Conservation (phyloP, 1,284 basidiomycete species). For the Marasmius tenuissimus region DNA sequence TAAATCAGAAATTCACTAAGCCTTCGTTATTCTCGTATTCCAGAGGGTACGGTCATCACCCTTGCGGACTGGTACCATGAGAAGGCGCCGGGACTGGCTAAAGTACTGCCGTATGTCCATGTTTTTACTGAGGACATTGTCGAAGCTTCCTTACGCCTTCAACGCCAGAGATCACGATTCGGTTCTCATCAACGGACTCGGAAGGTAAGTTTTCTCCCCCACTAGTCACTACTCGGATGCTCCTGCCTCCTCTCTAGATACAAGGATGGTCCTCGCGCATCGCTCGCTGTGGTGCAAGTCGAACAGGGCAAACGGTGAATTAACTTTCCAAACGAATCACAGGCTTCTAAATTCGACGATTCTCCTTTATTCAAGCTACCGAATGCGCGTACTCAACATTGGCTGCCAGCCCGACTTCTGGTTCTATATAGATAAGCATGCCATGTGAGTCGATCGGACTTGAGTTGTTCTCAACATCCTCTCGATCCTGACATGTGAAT, state of each 20-base stretch:
- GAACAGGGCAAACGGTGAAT: slow-evolving; percentile 9
- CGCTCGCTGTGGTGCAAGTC: slow-evolving; percentile 32
- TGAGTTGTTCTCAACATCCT: background rate
- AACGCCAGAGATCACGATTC: slow-evolving; percentile 20
- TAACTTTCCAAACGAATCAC: background rate
- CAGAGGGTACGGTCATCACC: slow-evolving; percentile 36
- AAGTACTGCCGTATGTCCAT: background rate
- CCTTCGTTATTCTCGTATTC: background rate
- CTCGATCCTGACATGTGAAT: background rate
- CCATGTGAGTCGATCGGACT: slow-evolving; percentile 11
- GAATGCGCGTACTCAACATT: background rate
- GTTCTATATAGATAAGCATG: background rate
- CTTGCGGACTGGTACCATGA: slow-evolving; percentile 34
- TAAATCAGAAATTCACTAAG: slow-evolving; percentile 6
- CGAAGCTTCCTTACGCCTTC: slow-evolving; percentile 14
- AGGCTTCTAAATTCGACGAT: background rate
- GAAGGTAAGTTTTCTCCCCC: slow-evolving; percentile 21
- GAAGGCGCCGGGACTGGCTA: background rate
- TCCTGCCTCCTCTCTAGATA: slow-evolving; percentile 20
- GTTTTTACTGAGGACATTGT: background rate
- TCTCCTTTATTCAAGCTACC: background rate
- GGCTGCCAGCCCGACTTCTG: background rate
- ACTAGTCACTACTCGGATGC: too few relatives aligned
- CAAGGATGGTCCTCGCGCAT: slow-evolving; percentile 26
- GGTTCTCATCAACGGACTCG: slow-evolving; percentile 39